Evolutionary conservation across 345 rosid genomes (phyloP).

Genomic region (Dovyalis caffra): DNA sequence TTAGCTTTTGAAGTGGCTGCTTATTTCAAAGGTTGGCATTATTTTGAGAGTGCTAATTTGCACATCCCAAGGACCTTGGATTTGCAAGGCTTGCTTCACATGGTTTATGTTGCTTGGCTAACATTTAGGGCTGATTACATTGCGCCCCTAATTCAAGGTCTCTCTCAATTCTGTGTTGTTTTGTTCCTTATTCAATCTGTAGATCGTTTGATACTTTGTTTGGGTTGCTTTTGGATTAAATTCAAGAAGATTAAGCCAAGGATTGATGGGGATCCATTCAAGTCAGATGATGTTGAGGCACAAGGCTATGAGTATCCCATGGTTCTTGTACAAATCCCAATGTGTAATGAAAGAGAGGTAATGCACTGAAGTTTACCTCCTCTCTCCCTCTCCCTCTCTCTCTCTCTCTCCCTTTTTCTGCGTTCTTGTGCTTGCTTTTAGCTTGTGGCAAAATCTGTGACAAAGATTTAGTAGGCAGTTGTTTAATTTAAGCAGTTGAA

Average conservation of each 20-base stretch:
- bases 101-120: constrained; percentile 64
- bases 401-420: not conserved
- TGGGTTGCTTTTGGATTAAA: constrained; percentile 85
- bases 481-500: not conserved
- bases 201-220: constrained; percentile 69
- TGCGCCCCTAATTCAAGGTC: constrained; percentile 59
- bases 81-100: constrained; percentile 61
- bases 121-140: constrained; percentile 58
- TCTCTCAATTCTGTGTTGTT: constrained; percentile 65
- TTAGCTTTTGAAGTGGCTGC: constrained; percentile 71
- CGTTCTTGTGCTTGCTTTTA: not conserved
- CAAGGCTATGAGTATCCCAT: constrained; percentile 53
- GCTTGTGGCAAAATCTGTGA: not conserved
- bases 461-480: not conserved
- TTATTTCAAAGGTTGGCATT: constrained; percentile 76
- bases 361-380: constrained; percentile 3
- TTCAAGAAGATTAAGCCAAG: constrained; percentile 64
- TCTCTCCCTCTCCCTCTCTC: not conserved
- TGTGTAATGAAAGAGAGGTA: constrained; percentile 86
- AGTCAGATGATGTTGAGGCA: constrained; percentile 54
- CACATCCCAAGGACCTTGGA: constrained; percentile 60
- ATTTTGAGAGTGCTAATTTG: constrained; percentile 57
- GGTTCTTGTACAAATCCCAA: constrained; percentile 91
- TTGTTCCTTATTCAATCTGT: constrained; percentile 72
- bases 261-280: constrained; percentile 53